phyloP scores from a whole-genome alignment of 2,329 filamentous ascomycete species.

The Cytospora chrysosperma region DNA sequence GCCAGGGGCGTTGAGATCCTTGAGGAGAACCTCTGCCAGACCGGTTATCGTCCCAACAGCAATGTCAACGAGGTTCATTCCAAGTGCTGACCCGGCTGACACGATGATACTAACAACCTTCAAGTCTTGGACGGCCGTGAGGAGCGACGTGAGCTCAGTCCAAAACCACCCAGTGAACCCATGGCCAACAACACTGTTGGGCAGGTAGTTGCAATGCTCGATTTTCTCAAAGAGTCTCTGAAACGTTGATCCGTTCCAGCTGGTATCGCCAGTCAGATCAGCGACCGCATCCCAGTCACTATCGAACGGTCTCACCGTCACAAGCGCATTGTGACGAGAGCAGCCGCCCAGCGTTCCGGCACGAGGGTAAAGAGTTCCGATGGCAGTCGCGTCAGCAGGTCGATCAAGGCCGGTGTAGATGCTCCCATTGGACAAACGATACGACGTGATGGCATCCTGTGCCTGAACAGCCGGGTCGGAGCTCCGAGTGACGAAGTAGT shows the following conservation, averaged over 20 bases:
- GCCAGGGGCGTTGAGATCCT: constrained; percentile 37
- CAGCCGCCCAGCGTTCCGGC: constrained; percentile 58
- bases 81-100: constrained; percentile 52
- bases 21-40: constrained; percentile 52
- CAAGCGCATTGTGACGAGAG: constrained; percentile 54
- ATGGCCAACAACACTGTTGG: constrained; percentile 44
- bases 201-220: constrained; percentile 48
- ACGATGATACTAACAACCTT: constrained; percentile 53
- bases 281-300: constrained; percentile 55
- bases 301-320: constrained; percentile 51
- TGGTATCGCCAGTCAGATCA: constrained; percentile 52
- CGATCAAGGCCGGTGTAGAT: constrained; percentile 54
- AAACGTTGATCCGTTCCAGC: constrained; percentile 51
- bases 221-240: constrained; percentile 47
- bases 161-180: constrained; percentile 58
- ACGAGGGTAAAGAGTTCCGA: constrained; percentile 59
- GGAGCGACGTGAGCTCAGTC: constrained; percentile 50
- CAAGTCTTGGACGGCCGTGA: constrained; percentile 49
- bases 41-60: constrained; percentile 38
- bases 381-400: constrained; percentile 48
- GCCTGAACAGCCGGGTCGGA: constrained; percentile 51
- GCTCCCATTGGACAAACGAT: constrained; percentile 48
- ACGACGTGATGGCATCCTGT: constrained; percentile 59
- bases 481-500: constrained; percentile 65
- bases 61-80: constrained; percentile 34